Conservation (phyloP, 2,329 filamentous ascomycete species). For the Orbilia brochopaga region DNA sequence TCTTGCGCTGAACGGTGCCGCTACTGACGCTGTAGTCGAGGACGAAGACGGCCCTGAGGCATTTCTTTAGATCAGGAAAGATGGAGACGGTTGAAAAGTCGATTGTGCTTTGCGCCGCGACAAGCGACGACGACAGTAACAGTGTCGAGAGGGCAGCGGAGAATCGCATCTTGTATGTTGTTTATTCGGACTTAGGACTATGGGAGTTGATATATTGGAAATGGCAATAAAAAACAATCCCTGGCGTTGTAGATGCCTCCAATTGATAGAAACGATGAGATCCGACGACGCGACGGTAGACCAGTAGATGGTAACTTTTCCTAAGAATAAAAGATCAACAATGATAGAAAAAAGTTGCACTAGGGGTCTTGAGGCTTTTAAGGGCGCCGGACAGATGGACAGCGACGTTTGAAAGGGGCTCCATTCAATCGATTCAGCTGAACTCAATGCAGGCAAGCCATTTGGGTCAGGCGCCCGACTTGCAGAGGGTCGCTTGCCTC, state of each 20-base stretch:
- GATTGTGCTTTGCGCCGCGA: slow-evolving; percentile 27
- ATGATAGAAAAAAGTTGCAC: neutral
- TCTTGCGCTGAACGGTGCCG: slow-evolving; percentile 24
- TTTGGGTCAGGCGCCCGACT: neutral
- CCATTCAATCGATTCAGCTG: neutral
- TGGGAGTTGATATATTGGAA: neutral
- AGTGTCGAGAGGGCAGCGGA: slow-evolving; percentile 21
- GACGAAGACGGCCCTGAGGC: slow-evolving; percentile 34
- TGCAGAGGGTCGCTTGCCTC: neutral
- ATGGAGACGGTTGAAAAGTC: slow-evolving; percentile 25
- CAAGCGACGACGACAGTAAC: slow-evolving; percentile 29
- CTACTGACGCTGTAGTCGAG: slow-evolving; percentile 25
- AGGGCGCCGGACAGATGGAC: neutral
- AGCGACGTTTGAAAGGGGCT: slow-evolving; percentile 3
- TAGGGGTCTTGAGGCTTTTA: neutral
- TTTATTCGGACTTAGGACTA: neutral
- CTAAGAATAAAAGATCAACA: neutral
- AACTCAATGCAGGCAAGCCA: neutral
- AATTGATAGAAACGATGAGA: neutral
- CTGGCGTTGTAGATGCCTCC: neutral
- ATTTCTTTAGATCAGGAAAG: slow-evolving; percentile 31
- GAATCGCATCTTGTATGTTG: slow-evolving; percentile 20
- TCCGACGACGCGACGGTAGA: neutral
- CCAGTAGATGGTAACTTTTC: neutral
- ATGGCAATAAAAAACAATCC: neutral